Base-by-base conservation (phyloP, 495 filamentous ascomycete genomes). In the Penicillium maclennaniae region DNA sequence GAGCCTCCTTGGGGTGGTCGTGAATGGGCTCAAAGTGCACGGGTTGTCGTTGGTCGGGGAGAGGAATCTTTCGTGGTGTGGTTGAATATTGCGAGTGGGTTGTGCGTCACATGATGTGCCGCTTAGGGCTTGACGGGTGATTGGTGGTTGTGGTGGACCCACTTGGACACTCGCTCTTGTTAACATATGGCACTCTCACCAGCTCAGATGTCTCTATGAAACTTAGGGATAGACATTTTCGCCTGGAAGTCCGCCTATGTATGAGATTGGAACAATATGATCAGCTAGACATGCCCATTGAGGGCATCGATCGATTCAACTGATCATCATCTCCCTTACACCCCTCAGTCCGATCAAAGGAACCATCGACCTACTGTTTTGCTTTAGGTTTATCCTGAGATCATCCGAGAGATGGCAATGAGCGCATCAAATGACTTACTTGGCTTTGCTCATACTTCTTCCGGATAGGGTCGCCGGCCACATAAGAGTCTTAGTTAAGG, bases 31-130 rank as follows among this genome's bases (percentile, higher is more conserved):
- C 60, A 58, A 58, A 34, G 49, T 49, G 56, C 52, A 69, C 59
- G 61, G 63, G 69, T 71, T 66, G 68, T 69, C 62, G 68, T 67
- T 67, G 64, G 59, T 67, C 60, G 69, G 54, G 56, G 59, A 56
- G 61, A 62, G 34, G 53, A 51, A 41, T 54, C 58, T 62, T 65
- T 64, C 60, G 38, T 55, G 56, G 47, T 53, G 49, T 56, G 27
- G 27, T 31, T 31, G 31, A 61, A 58, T 63, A 59, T 68, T 62
- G 44, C 56, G 59, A 58, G 58, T 55, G 66, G 58, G 64, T 58
- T 73, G 72, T 75, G 72, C 65, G 70, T 70, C 70, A 73, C 70
- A 65, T 75, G 70, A 71, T 53, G 26, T 58, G 43, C 61, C 68
- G 64, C 63, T 67, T 62, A 53, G 44, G 34, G 16, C 16, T 38